Evolutionary conservation across 805 yeast genomes (phyloP).

Genomic region (Candida oleophila): DNA sequence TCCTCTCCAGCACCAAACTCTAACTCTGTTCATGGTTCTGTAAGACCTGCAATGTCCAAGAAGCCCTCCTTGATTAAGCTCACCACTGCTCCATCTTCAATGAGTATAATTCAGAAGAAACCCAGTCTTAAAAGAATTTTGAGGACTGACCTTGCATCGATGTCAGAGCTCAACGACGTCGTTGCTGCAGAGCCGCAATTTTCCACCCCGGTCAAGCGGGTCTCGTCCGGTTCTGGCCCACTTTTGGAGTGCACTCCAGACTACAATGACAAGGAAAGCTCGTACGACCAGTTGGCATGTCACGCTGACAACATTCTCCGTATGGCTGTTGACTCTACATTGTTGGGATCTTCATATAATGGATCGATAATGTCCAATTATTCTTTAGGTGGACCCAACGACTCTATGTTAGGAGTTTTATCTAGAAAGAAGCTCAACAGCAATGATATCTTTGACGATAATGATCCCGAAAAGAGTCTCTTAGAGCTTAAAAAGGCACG

Average conservation of each 20-base stretch:
- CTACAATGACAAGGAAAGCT: slow-evolving; percentile 17
- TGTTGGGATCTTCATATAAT: slow-evolving; percentile 42
- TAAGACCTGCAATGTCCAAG: slow-evolving; percentile 8
- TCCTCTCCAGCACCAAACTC: slow-evolving; percentile 25
- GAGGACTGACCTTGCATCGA: neutral
- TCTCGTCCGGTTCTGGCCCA: neutral
- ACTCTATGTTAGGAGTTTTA: slow-evolving; percentile 22
- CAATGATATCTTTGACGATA: slow-evolving; percentile 15
- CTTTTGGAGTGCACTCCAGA: slow-evolving; percentile 2
- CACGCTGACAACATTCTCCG: slow-evolving; percentile 46
- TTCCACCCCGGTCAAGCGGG: slow-evolving; percentile 5
- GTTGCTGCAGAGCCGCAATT: neutral
- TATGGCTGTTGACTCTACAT: slow-evolving; percentile 48
- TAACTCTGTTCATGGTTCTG: slow-evolving; percentile 21
- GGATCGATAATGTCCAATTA: slow-evolving; percentile 36
- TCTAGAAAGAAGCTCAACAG: slow-evolving; percentile 11
- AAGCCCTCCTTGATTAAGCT: slow-evolving; percentile 15
- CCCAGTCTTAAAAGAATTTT: slow-evolving; percentile 2
- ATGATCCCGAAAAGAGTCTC: slow-evolving; percentile 21
- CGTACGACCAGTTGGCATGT: slow-evolving; percentile 41
- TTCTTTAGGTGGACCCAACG: slow-evolving; percentile 28
- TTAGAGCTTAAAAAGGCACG: slow-evolving; percentile 15
- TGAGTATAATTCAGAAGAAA: slow-evolving; percentile 13
- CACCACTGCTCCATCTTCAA: slow-evolving; percentile 19
- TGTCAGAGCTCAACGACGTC: neutral